Evolutionary conservation across 352 stramenopile genomes (phyloP), one percentile per base, ranked within the genome.

Genomic region (Phytopythium delawarense): DNA sequence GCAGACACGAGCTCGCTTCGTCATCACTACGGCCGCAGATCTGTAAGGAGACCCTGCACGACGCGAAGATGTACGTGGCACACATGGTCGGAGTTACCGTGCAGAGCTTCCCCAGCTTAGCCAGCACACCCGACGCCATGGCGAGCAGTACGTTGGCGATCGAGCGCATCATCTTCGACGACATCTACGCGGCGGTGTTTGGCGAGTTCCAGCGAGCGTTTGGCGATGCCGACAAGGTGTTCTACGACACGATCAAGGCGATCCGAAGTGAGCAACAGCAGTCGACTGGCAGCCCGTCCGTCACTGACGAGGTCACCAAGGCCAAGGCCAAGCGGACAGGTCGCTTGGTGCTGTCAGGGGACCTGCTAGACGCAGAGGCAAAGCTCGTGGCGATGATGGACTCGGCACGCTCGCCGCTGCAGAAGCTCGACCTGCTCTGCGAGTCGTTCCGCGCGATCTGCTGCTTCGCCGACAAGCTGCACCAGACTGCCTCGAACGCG

Each of bases 41-140:
- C 32, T 66, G 63, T 32, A 75, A 75, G 30, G 78, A 87, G 30
- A 87, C 79, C 2, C 67, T 91, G 30, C 79, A 88, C 23, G 81
- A 91, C 55, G 73, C 78, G 8, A 81, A 85, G 57, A 89, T 89
- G 78, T 89, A 91, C 44, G 51, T 91, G 3, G 78, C 77, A 0
- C 79, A 89, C 35, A 57, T 88, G 6, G 46, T 85, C 11, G 78
- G 79, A 12, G 77, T 73, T 35, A 89, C 77, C 18, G 71, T 89
- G 65, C 79, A 91, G 58, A 75, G 62, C 37, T 86, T 87, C 55
- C 81, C 81, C 4, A 87, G 76, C 48, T 28, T 91, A 1, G 63
- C 77, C 15, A 88, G 75, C 61, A 87, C 79, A 0, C 68, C 80
- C 2, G 62, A 79, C 37, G 74, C 78, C 1, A 63, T 88, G 9